phyloP scores from a whole-genome alignment of 139 green algal species.

The Picochlorum sp. region DNA sequence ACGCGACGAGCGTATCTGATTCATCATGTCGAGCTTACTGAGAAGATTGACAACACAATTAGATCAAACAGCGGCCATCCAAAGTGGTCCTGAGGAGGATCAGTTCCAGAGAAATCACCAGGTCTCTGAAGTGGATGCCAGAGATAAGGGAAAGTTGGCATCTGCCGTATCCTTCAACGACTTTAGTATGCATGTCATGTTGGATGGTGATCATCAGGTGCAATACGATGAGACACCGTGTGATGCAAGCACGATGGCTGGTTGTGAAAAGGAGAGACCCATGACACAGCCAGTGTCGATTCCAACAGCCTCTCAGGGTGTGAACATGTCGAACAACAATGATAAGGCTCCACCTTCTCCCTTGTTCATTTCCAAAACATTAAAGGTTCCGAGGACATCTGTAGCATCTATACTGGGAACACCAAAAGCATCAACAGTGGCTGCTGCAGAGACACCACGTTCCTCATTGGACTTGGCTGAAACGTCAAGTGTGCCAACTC shows the following conservation, averaged over 20 bases:
- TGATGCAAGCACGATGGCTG: neutral
- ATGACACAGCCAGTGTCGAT: neutral
- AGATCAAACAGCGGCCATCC: neutral
- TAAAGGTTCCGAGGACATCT: slow-evolving; percentile 10
- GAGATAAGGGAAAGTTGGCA: neutral
- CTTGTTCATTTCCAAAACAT: slow-evolving; percentile 4
- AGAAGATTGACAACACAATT: neutral
- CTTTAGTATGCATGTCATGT: slow-evolving; percentile 10
- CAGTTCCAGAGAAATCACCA: too few relatives aligned
- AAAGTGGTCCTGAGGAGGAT: too few relatives aligned
- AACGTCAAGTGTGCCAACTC: slow-evolving; percentile 1
- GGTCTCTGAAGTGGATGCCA: too few relatives aligned
- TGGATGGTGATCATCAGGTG: neutral
- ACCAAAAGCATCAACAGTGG: neutral
- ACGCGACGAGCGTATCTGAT: neutral
- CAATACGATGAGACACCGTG: neutral
- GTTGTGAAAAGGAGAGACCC: neutral
- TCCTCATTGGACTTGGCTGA: slow-evolving; percentile 7
- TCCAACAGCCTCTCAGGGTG: neutral
- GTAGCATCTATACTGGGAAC: neutral
- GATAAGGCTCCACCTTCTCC: neutral
- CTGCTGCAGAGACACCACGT: slow-evolving; percentile 4
- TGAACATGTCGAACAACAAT: neutral
- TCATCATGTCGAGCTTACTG: neutral
- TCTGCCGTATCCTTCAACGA: slow-evolving; percentile 21